These are phyloP conservation scores for Cladosporium sp. DNA, from an alignment of 2,329 filamentous ascomycete genomes.

Conservation along the genomic window DNA sequence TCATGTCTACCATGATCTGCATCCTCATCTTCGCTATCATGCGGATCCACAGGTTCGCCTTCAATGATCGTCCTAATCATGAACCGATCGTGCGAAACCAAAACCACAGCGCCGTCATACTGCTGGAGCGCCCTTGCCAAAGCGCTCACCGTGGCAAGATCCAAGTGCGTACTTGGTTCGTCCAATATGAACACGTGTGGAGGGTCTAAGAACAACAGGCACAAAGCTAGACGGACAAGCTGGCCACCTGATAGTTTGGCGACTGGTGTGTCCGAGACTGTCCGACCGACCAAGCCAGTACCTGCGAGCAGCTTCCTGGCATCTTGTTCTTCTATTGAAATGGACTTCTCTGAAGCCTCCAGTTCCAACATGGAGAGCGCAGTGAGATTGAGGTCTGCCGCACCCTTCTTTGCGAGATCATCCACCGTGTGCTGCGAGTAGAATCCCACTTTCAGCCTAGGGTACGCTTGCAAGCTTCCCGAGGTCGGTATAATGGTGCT, in stretches of 20 bases:
- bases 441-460: slow-evolving; percentile 66
- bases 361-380: slow-evolving; percentile 55
- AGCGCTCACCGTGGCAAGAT: slow-evolving; percentile 74
- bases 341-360: not conserved
- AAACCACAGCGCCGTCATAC: slow-evolving; percentile 70
- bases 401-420: slow-evolving; percentile 47
- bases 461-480: slow-evolving; percentile 62
- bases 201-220: slow-evolving; percentile 61
- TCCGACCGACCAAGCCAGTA: slow-evolving; percentile 65
- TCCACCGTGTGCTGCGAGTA: slow-evolving; percentile 80
- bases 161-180: slow-evolving; percentile 80
- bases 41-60: slow-evolving; percentile 38
- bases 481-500: slow-evolving; percentile 54
- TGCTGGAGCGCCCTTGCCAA: slow-evolving; percentile 61
- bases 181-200: slow-evolving; percentile 74
- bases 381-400: slow-evolving; percentile 48
- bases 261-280: slow-evolving; percentile 70
- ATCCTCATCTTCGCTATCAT: slow-evolving; percentile 10
- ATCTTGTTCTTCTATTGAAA: slow-evolving; percentile 55
- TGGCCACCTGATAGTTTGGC: slow-evolving; percentile 75
- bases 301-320: slow-evolving; percentile 62
- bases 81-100: slow-evolving; percentile 80
- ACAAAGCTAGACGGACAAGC: slow-evolving; percentile 61
- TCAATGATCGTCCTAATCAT: slow-evolving; percentile 72
- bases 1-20: not conserved